Percentiles rank a stretch among this genome's conserved stretches.
phyloP scores from a whole-genome alignment of 306 rosid genomes.

The Acacia melanoxylon region DNA sequence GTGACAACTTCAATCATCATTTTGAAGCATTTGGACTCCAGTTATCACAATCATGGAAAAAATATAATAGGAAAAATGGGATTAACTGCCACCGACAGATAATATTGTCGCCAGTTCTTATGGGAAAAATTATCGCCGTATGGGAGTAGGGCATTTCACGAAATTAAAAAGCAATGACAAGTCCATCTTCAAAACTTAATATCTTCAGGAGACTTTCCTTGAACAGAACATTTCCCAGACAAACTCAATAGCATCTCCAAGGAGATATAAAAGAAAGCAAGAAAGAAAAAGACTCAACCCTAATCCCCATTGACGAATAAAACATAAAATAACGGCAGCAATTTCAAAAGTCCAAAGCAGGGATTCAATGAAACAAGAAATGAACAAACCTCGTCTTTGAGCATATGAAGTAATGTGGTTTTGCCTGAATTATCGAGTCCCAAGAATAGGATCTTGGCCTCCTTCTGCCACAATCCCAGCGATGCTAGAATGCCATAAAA shows the following conservation, averaged over 20 bases:
- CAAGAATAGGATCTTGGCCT: slow-evolving; percentile 89
- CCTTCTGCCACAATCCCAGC: slow-evolving; percentile 91
- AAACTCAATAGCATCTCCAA: background rate
- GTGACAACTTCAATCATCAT: background rate
- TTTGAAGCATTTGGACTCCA: background rate
- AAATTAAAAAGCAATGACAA: background rate
- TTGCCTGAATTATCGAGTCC: slow-evolving; percentile 93
- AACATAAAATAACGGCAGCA: background rate
- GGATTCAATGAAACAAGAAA: background rate
- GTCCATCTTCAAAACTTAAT: background rate
- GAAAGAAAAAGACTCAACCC: background rate
- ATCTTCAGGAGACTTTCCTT: background rate
- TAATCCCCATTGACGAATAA: background rate
- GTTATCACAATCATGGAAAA: background rate
- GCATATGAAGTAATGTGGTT: slow-evolving; percentile 92
- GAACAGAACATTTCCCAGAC: background rate
- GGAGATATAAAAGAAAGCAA: background rate
- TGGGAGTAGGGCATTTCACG: background rate
- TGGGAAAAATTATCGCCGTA: background rate
- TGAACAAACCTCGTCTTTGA: slow-evolving; percentile 74
- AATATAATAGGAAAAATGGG: background rate
- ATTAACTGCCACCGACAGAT: background rate
- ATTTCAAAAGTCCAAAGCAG: background rate
- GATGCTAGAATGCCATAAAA: slow-evolving; percentile 85
- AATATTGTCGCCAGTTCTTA: background rate